Evolutionary conservation across 1,284 basidiomycete genomes (phyloP), one percentile per base, ranked within the genome.

Genomic region (Austroboletus niveus): DNA sequence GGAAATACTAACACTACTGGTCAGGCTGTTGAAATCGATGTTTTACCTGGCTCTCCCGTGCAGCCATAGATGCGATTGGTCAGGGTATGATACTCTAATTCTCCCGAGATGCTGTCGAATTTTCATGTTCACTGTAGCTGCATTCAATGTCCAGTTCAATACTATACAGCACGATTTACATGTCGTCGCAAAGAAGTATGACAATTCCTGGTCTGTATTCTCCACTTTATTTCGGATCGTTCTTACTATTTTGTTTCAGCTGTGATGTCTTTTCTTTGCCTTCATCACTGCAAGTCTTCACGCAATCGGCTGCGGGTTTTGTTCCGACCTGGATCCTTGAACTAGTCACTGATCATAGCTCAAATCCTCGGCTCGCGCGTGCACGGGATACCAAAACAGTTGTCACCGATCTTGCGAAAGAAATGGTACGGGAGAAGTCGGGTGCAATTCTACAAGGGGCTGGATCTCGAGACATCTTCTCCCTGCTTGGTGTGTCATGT

Each of bases 31-130:
- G 66, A 74, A 24, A 54, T 79, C 14, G 69, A 84, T 53, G 54
- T 76, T 10, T 56, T 67, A 11, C 55, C 6, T 76, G 74, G 72
- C 38, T 69, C 11, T 71, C 72, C 32, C 66, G 69, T 11, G 72
- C 70, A 4, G 67, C 73, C 2, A 52, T 78, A 29, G 76, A 78
- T 61, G 68, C 72, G 6, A 71, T 78, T n/a, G 76, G 74, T 17
- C 68, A 71, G 56, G 73, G 76, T 76, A 53, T 10, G 44, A 4
- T n/a, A 27, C 24, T 53, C 65, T 34, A 39, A 27, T 31, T 39
- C 5, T 20, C 2, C n/a, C 44, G 9, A 4, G 15, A 24, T 20
- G 9, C 12, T 34, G 15, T 9, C n/a, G 7, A 24, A 14, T 36
- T 15, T 30, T n/a, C 39, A 29, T 51, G 31, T 76, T 72, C 69